These are phyloP conservation scores for Oryza nivara DNA, from an alignment of 176 grass and related monocot genomes.

Conservation along the genomic window DNA sequence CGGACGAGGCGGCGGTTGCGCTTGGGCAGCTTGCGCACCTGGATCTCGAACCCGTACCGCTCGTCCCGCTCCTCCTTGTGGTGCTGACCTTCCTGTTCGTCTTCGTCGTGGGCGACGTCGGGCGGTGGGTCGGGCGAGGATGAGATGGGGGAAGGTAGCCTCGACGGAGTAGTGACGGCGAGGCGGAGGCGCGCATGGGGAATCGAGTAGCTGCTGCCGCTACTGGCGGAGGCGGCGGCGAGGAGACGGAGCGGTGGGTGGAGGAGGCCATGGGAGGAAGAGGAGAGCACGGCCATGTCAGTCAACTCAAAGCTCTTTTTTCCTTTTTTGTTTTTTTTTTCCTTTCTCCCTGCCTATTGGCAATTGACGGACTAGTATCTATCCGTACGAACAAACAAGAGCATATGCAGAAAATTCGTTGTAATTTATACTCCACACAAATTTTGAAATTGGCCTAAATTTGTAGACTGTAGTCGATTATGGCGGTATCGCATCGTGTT, in stretches of 20 bases:
- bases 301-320: neutral
- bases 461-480: too few species aligned
- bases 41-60: slow-evolving; percentile 54
- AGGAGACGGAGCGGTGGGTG: neutral
- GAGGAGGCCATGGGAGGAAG: neutral
- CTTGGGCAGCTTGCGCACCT: slow-evolving; percentile 59
- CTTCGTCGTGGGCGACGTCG: neutral
- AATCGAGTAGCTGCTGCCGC: neutral
- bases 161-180: neutral
- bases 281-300: slow-evolving; percentile 2
- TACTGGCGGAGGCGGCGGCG: neutral
- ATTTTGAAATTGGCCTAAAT: too few species aligned
- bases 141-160: neutral
- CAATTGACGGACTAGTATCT: neutral
- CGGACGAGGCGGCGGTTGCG: slow-evolving; percentile 59
- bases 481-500: too few species aligned
- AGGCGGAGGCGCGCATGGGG: neutral
- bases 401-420: too few species aligned
- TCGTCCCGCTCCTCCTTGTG: slow-evolving; percentile 12
- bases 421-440: too few species aligned
- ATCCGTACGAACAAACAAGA: too few species aligned
- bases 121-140: slow-evolving; percentile 23
- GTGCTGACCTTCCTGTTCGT: neutral
- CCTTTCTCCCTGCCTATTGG: neutral
- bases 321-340: neutral